Percentiles rank a stretch among this genome's conserved stretches.
Evolutionary conservation across 2,329 filamentous ascomycete species (phyloP).

Genomic region (Fusarium goolgardi): DNA sequence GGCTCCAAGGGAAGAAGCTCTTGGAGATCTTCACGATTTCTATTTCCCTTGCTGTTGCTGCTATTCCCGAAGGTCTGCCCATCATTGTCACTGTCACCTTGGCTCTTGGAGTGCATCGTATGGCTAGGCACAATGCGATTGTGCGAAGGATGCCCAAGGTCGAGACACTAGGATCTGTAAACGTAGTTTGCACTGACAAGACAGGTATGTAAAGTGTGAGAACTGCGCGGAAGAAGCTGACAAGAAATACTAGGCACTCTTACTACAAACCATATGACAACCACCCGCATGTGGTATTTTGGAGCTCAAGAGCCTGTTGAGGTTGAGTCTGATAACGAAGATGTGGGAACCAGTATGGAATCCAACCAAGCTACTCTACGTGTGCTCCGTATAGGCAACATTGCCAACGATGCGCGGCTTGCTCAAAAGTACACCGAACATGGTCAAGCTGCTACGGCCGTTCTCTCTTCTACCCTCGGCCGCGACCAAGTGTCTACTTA

Average conservation of each 20-base stretch:
- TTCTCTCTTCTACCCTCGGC: constrained; percentile 85
- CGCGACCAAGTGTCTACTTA: constrained; percentile 69
- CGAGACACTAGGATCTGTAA: constrained; percentile 97
- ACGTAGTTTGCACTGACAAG: constrained; percentile 99
- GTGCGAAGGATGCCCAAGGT: constrained; percentile 96
- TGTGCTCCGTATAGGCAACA: constrained; percentile 91
- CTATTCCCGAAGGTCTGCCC: constrained; percentile 93
- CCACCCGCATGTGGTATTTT: constrained; percentile 96
- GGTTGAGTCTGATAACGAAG: constrained; percentile 66
- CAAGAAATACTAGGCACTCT: constrained; percentile 73
- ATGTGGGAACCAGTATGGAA: constrained; percentile 65
- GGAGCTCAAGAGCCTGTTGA: constrained; percentile 68
- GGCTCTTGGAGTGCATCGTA: constrained; percentile 92
- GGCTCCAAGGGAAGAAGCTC: constrained; percentile 87
- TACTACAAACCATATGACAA: constrained; percentile 98
- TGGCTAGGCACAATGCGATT: constrained; percentile 95
- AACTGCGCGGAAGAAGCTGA: constrained; percentile 27
- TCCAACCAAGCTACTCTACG: constrained; percentile 77
- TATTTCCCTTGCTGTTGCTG: constrained; percentile 94
- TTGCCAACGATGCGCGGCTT: constrained; percentile 93
- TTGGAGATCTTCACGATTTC: constrained; percentile 98
- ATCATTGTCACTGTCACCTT: constrained; percentile 99
- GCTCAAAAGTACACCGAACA: constrained; percentile 77
- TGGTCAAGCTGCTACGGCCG: constrained; percentile 74
- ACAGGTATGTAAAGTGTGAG: constrained; percentile 67